Percentiles rank a stretch among this genome's conserved stretches.
phyloP scores from a whole-genome alignment of 805 yeast species.

The Suhomyces pyralidae region DNA sequence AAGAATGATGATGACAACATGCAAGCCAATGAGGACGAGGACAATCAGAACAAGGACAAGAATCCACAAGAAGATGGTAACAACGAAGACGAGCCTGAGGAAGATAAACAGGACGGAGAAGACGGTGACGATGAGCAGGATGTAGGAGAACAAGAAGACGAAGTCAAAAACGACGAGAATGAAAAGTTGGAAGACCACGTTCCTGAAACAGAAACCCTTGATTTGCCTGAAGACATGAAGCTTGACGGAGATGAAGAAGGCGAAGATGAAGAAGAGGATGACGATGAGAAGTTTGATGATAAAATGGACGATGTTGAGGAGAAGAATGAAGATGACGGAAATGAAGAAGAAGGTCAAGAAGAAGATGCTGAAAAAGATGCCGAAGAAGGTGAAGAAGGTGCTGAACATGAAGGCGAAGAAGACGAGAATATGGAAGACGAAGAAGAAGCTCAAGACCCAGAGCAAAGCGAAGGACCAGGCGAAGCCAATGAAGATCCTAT shows the following conservation, averaged over 20 bases:
- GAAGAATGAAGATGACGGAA: conserved; percentile 24
- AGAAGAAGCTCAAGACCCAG: conserved; percentile 1
- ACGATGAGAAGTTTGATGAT: conserved; percentile 18
- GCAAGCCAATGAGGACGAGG: conserved; percentile 47
- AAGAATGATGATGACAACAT: conserved; percentile 50
- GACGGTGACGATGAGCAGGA: conserved; percentile 64
- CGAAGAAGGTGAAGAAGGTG: conserved; percentile 19
- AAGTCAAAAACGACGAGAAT: conserved; percentile 63
- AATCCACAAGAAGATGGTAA: conserved; percentile 30
- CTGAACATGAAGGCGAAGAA: conserved; percentile 14
- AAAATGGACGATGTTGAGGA: conserved; percentile 26
- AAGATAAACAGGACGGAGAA: conserved; percentile 44
- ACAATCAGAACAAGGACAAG: conserved; percentile 39
- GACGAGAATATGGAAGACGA: conserved; percentile 16
- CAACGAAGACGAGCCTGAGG: conserved; percentile 34
- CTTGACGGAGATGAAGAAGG: conserved; percentile 74
- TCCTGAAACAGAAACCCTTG: conserved; percentile 83
- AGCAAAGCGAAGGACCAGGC: conserved; percentile 11
- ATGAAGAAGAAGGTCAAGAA: conserved; percentile 25
- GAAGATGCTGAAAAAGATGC: conserved; percentile 28
- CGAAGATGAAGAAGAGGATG: conserved; percentile 39
- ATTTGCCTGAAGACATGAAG: conserved; percentile 88
- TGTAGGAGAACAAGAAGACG: conserved; percentile 81
- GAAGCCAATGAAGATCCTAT: conserved; percentile 23
- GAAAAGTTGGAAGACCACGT: conserved; percentile 70